phyloP scores from a whole-genome alignment of 306 rosid genomes.

The Fragaria iinumae region DNA sequence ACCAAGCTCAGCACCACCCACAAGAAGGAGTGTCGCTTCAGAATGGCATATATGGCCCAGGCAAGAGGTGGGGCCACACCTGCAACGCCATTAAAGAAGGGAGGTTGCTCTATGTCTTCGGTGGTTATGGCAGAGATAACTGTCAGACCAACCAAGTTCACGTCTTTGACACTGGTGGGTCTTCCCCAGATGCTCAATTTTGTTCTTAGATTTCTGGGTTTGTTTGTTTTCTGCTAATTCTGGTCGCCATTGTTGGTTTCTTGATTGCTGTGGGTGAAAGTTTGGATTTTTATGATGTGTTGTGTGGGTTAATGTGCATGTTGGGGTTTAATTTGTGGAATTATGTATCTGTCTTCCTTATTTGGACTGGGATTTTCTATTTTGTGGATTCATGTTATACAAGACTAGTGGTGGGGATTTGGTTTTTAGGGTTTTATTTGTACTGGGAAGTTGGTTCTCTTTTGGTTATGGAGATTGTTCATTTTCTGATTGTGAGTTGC shows the following conservation, averaged over 20 bases:
- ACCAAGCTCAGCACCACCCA: slow-evolving; percentile 34
- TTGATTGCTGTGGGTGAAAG: slow-evolving; percentile 13
- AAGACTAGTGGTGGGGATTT: not conserved
- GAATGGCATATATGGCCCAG: slow-evolving; percentile 58
- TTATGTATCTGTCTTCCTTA: not conserved
- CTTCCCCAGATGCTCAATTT: not conserved
- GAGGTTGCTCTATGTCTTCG: slow-evolving; percentile 77
- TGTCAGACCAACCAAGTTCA: slow-evolving; percentile 96
- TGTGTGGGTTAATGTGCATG: not conserved
- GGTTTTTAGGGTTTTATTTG: not conserved
- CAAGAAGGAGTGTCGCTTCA: slow-evolving; percentile 22
- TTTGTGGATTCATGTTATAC: not conserved
- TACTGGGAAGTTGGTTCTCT: slow-evolving; percentile 9
- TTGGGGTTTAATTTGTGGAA: slow-evolving; percentile 23
- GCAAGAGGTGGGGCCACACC: slow-evolving; percentile 98
- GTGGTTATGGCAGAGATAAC: slow-evolving; percentile 92
- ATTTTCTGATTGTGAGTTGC: slow-evolving; percentile 26
- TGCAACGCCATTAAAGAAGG: slow-evolving; percentile 96
- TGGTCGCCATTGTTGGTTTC: slow-evolving; percentile 31
- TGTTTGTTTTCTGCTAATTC: not conserved
- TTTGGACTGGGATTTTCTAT: slow-evolving; percentile 10
- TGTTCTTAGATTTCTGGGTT: not conserved
- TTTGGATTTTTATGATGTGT: not conserved
- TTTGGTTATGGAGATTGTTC: slow-evolving; percentile 10
- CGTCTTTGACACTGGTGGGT: slow-evolving; percentile 80